Evolutionary conservation across 331 rosid species (phyloP).

Genomic region (Pyracantha coccinea): DNA sequence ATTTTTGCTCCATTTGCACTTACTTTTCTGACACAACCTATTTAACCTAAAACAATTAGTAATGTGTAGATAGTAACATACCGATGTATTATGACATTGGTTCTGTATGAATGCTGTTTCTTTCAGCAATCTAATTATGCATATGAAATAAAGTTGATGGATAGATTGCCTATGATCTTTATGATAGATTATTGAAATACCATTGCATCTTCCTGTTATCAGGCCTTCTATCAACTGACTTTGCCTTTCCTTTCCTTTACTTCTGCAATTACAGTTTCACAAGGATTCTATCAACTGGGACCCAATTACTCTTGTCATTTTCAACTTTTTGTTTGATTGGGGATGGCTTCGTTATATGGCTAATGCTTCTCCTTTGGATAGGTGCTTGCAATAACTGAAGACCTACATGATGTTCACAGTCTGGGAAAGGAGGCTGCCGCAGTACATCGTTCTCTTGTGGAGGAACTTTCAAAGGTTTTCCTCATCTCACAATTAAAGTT

Average conservation of each 20-base stretch:
- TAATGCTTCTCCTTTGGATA: conserved; percentile 17
- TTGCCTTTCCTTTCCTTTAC: not conserved
- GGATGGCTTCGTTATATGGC: not conserved
- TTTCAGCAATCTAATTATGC: no score
- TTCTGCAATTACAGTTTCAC: not conserved
- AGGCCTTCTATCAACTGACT: not conserved
- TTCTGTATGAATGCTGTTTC: no score
- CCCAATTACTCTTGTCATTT: not conserved
- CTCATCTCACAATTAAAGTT: conserved; percentile 8
- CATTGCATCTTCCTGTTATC: not conserved
- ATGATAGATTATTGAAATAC: not conserved
- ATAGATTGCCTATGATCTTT: no score
- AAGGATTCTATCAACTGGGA: not conserved
- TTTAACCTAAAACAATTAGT: no score
- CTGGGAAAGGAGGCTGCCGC: conserved; percentile 90
- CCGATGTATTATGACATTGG: no score
- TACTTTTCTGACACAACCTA: no score
- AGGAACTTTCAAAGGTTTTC: conserved; percentile 76
- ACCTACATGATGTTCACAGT: conserved; percentile 82
- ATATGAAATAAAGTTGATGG: not conserved
- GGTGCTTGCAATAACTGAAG: conserved; percentile 95
- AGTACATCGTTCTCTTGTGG: conserved; percentile 70
- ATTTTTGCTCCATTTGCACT: no score
- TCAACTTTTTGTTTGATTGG: not conserved
- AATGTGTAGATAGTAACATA: no score